Evolutionary conservation across 139 green algal species (phyloP).

Genomic region (Chlamydomonas sphaeroides): DNA sequence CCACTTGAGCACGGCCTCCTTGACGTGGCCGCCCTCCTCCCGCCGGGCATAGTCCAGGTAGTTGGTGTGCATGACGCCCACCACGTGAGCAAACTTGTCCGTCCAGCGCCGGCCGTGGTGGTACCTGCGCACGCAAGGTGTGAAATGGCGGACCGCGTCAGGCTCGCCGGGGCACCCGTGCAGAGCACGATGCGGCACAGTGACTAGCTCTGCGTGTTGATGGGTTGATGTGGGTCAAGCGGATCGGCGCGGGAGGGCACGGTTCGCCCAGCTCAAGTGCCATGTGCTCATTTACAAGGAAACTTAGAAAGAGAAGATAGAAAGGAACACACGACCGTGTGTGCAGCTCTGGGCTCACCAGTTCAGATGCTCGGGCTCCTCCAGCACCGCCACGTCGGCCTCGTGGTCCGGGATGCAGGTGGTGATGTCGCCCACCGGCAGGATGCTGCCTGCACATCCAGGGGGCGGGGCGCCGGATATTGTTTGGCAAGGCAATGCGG

Average conservation of each 20-base stretch:
- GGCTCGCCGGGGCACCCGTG: too few species aligned
- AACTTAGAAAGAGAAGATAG: too few species aligned
- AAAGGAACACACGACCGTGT: too few species aligned
- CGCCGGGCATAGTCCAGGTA: conserved; percentile 97
- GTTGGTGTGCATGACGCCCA: conserved; percentile 99
- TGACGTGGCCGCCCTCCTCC: conserved; percentile 81
- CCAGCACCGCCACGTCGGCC: conserved; percentile 96
- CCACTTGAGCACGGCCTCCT: conserved; percentile 65
- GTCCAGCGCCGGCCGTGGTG: conserved; percentile 97
- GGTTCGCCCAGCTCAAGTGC: too few species aligned
- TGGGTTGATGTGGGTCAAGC: too few species aligned
- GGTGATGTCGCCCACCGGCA: conserved; percentile 97
- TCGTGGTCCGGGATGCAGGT: conserved; percentile 91
- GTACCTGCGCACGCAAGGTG: conserved; percentile 71
- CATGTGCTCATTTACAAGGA: too few species aligned
- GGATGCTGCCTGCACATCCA: conserved; percentile 86
- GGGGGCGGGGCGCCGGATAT: too few species aligned
- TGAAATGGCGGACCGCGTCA: too few species aligned
- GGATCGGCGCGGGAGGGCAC: too few species aligned
- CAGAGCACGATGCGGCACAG: too few species aligned
- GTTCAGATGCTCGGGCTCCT: conserved; percentile 99
- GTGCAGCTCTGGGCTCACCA: conserved; percentile 63
- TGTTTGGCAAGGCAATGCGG: too few species aligned
- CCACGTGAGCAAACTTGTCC: conserved; percentile 98
- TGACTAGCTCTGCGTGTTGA: too few species aligned